Evolutionary conservation across 1,284 basidiomycete species (phyloP).

Genomic region (Coniferiporia weirii): DNA sequence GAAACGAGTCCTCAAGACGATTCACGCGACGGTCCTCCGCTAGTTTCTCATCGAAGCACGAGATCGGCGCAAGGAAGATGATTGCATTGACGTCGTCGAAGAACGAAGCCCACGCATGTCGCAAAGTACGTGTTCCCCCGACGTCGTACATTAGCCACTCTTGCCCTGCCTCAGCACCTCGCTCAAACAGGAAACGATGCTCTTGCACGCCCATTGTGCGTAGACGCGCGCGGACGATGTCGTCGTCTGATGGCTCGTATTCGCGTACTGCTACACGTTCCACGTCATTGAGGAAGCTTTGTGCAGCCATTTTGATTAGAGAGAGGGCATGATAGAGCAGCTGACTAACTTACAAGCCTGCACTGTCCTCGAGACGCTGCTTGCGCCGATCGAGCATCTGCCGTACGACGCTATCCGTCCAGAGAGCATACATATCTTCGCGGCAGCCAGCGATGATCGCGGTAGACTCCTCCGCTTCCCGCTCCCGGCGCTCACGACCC

Average conservation of each 20-base stretch:
- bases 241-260: constrained; percentile 68
- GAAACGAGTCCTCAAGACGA: constrained; percentile 62
- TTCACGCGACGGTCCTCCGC: constrained; percentile 36
- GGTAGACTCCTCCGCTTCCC: constrained; percentile 58
- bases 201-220: constrained; percentile 70
- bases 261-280: constrained; percentile 56
- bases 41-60: constrained; percentile 39
- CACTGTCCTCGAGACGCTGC: constrained; percentile 62
- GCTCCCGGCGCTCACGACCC: constrained; percentile 28
- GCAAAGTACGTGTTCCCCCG: constrained; percentile 64
- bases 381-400: constrained; percentile 55
- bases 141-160: constrained; percentile 81
- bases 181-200: constrained; percentile 65
- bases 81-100: constrained; percentile 55
- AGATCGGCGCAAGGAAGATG: constrained; percentile 26
- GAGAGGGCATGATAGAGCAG: not conserved
- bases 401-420: constrained; percentile 56
- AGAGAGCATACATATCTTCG: constrained; percentile 58
- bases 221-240: constrained; percentile 19
- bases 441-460: constrained; percentile 49
- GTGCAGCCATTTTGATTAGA: constrained; percentile 10
- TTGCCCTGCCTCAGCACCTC: constrained; percentile 66
- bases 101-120: constrained; percentile 61
- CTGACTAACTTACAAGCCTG: constrained; percentile 57
- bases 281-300: constrained; percentile 67